Percentiles rank a stretch among this genome's conserved stretches.
These are phyloP conservation scores for Kalmusia sp. DNA, from an alignment of 2,329 filamentous ascomycete genomes.

Conservation along the genomic window DNA sequence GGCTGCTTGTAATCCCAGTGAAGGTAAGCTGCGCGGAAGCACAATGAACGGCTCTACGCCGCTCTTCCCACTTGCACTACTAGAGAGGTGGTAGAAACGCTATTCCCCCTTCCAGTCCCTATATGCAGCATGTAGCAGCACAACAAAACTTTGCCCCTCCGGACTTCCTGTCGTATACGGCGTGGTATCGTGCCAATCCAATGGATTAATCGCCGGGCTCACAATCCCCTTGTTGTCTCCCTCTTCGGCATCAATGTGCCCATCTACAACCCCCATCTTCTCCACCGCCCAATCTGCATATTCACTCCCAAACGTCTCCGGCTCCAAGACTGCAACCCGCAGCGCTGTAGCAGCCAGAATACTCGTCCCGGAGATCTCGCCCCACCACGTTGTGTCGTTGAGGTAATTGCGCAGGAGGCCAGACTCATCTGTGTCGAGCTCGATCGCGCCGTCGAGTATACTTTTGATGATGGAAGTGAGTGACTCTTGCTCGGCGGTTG, in stretches of 20 bases:
- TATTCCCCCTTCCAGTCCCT: constrained; percentile 44
- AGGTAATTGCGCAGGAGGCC: constrained; percentile 58
- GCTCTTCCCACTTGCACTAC: no score
- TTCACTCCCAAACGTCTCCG: constrained; percentile 40
- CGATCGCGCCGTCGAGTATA: constrained; percentile 48
- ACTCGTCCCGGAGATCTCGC: constrained; percentile 58
- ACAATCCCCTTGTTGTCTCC: constrained; percentile 50
- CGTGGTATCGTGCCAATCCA: constrained; percentile 44
- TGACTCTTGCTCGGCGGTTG: constrained; percentile 22
- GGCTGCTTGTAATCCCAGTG: no score
- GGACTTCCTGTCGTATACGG: constrained; percentile 41
- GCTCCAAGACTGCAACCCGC: constrained; percentile 53
- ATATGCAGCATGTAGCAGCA: constrained; percentile 53
- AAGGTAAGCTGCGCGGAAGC: no score
- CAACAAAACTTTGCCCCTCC: constrained; percentile 54
- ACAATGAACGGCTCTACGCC: no score
- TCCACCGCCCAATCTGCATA: constrained; percentile 53
- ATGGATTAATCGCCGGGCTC: constrained; percentile 52
- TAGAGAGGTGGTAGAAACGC: no score
- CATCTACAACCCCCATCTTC: constrained; percentile 48
- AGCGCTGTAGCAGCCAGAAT: constrained; percentile 55
- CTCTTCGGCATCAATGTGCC: constrained; percentile 40
- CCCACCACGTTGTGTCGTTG: constrained; percentile 53
- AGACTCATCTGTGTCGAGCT: constrained; percentile 40
- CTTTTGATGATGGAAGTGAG: constrained; percentile 44